A percentile compares a stretch with the other conserved stretches of the same genome.
Evolutionary conservation across 192 early-diverging fungal genomes (phyloP).

Genomic region (Coemansia sp.): DNA sequence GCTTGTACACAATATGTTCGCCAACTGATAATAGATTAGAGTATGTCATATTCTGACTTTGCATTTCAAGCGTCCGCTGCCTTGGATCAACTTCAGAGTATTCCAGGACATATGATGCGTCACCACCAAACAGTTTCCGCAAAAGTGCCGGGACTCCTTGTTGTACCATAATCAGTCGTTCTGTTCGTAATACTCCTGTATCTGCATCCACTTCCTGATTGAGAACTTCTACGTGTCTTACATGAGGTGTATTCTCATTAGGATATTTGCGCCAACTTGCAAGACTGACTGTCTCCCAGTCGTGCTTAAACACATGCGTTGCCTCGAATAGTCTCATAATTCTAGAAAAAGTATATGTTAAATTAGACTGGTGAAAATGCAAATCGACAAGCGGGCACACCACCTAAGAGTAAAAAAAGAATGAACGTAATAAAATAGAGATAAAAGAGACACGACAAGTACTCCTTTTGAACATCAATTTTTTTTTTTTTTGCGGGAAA

Average conservation of each 20-base stretch:
- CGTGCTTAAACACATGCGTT: slow-evolving; percentile 74
- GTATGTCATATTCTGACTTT: slow-evolving; percentile 82
- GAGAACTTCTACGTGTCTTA: slow-evolving; percentile 87
- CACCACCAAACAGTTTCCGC: slow-evolving; percentile 65
- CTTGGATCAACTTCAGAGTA: slow-evolving; percentile 82
- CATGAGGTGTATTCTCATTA: slow-evolving; percentile 89
- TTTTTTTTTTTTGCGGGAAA: background rate
- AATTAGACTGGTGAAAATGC: slow-evolving; percentile 4
- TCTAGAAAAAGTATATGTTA: slow-evolving; percentile 1
- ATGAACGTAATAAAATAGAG: background rate
- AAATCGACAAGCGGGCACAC: background rate
- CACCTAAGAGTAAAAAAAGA: slow-evolving; percentile 7
- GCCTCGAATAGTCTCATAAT: slow-evolving; percentile 85
- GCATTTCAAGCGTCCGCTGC: slow-evolving; percentile 69
- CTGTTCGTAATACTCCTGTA: slow-evolving; percentile 83
- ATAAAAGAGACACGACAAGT: slow-evolving; percentile 8
- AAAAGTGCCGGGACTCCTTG: slow-evolving; percentile 85
- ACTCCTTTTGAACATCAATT: background rate
- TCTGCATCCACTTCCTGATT: slow-evolving; percentile 74
- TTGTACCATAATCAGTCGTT: slow-evolving; percentile 84
- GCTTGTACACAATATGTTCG: slow-evolving; percentile 79
- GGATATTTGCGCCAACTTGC: slow-evolving; percentile 99
- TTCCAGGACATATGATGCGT: slow-evolving; percentile 84
- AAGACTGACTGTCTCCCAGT: slow-evolving; percentile 77
- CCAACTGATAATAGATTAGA: slow-evolving; percentile 78